Conservation (phyloP, 2,329 filamentous ascomycete genomes). For the Uncinocarpus reesii region DNA sequence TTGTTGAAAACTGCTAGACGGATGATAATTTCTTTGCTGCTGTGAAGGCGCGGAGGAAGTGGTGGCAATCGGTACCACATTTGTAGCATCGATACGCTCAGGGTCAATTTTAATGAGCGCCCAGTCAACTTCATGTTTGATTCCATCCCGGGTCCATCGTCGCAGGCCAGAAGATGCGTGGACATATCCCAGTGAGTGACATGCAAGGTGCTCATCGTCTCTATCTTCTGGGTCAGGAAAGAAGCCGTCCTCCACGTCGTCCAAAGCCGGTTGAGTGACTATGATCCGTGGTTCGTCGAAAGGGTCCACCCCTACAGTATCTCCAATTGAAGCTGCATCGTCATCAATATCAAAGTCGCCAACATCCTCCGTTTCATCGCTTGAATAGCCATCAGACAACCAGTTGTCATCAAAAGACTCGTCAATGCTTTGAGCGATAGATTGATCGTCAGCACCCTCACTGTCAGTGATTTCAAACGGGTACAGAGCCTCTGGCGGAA, state of each 20-base stretch:
- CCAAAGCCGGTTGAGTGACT: constrained; percentile 83
- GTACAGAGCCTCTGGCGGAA: constrained; percentile 30
- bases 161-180: constrained; percentile 86
- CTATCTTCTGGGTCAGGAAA: constrained; percentile 69
- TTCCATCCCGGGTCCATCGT: constrained; percentile 57
- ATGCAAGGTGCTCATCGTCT: constrained; percentile 70
- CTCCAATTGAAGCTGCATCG: constrained; percentile 52
- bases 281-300: constrained; percentile 67
- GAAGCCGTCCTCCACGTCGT: constrained; percentile 74
- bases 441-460: constrained; percentile 38
- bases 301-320: constrained; percentile 66
- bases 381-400: constrained; percentile 39
- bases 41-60: background rate
- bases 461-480: constrained; percentile 46
- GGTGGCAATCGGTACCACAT: constrained; percentile 45
- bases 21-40: background rate
- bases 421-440: constrained; percentile 29
- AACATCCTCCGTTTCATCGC: constrained; percentile 46
- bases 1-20: background rate
- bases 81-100: constrained; percentile 59
- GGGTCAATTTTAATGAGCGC: constrained; percentile 72
- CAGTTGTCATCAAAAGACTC: constrained; percentile 35
- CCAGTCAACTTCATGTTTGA: constrained; percentile 92
- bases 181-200: constrained; percentile 69
- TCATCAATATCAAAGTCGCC: constrained; percentile 39